phyloP scores from a whole-genome alignment of 768 basidiomycete species.

The Cystoderma amianthinum region DNA sequence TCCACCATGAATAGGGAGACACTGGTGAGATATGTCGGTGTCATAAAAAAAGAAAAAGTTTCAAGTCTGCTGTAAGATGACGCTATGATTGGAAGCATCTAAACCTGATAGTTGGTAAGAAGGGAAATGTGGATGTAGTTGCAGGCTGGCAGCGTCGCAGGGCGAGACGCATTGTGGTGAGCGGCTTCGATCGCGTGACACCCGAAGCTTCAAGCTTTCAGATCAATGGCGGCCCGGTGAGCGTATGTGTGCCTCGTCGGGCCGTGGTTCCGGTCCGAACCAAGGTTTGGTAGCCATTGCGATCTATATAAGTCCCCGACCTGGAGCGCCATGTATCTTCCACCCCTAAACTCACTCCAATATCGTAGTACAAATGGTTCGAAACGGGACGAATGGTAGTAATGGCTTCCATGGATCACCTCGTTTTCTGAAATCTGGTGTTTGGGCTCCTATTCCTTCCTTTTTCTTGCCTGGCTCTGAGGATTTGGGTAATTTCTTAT shows the following conservation, averaged over 20 bases:
- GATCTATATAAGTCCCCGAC: conserved; percentile 8
- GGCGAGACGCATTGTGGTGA: too few species aligned
- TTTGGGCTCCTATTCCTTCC: conserved; percentile 82
- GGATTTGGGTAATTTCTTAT: conserved; percentile 82
- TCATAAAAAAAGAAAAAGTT: too few species aligned
- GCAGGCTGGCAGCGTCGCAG: too few species aligned
- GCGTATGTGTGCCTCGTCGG: conserved; percentile 12
- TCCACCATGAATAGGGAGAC: too few species aligned
- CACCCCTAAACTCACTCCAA: conserved; percentile 8
- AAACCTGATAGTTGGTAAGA: too few species aligned
- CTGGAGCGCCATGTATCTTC: background rate
- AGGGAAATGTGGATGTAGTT: too few species aligned
- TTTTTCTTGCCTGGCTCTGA: conserved; percentile 75
- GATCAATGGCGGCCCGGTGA: conserved; percentile 20
- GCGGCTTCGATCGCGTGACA: too few species aligned
- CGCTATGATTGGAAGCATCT: too few species aligned
- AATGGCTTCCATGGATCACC: conserved; percentile 21
- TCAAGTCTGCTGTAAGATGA: too few species aligned
- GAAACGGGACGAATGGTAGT: conserved; percentile 25
- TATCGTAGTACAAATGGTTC: conserved; percentile 29
- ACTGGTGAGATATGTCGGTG: too few species aligned
- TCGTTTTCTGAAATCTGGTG: conserved; percentile 64
- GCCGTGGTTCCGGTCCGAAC: conserved; percentile 15
- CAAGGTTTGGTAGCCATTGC: conserved; percentile 5
- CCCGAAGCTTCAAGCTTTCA: too few species aligned